Percentiles rank a stretch among this genome's conserved stretches.
phyloP scores from a whole-genome alignment of 129 eudicot species.

The Flaveria robusta region DNA sequence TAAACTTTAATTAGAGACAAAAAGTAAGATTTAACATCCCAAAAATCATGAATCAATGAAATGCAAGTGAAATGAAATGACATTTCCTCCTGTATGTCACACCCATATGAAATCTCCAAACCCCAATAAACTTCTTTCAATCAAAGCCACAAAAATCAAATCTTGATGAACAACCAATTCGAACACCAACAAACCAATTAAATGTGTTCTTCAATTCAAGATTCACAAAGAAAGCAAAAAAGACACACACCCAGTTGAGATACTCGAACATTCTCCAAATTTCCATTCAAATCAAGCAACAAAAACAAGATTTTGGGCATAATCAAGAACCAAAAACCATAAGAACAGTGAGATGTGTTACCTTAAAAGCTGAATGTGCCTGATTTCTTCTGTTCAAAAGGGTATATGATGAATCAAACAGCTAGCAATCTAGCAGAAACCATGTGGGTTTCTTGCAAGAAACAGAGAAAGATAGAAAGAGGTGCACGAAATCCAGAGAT shows the following conservation, averaged over 20 bases:
- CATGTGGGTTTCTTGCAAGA: constrained; percentile 36
- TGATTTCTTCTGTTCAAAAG: constrained; percentile 27
- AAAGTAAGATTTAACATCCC: constrained; percentile 16
- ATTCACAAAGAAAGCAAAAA: not conserved
- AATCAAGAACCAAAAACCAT: constrained; percentile 21
- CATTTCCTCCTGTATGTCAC: constrained; percentile 6
- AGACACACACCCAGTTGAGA: constrained; percentile 24
- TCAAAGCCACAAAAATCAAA: constrained; percentile 23
- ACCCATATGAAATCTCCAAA: constrained; percentile 27
- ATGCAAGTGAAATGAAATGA: constrained; percentile 16
- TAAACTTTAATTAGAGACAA: constrained; percentile 17
- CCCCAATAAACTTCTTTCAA: constrained; percentile 2
- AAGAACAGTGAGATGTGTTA: constrained; percentile 19
- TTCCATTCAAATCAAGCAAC: constrained; percentile 18
- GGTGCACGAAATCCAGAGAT: constrained; percentile 32
- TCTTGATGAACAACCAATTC: constrained; percentile 4
- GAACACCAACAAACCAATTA: too few relatives aligned
- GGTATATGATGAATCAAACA: constrained; percentile 32
- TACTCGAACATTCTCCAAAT: constrained; percentile 1
- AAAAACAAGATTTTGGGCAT: constrained; percentile 18
- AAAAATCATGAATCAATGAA: constrained; percentile 29
- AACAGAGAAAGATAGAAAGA: constrained; percentile 2
- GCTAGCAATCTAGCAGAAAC: constrained; percentile 23
- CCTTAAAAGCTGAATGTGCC: constrained; percentile 38
- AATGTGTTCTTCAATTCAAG: not conserved